These are phyloP conservation scores for Amoebophrya sp. DNA, from an alignment of 169 alveolate species.

Conservation along the genomic window DNA sequence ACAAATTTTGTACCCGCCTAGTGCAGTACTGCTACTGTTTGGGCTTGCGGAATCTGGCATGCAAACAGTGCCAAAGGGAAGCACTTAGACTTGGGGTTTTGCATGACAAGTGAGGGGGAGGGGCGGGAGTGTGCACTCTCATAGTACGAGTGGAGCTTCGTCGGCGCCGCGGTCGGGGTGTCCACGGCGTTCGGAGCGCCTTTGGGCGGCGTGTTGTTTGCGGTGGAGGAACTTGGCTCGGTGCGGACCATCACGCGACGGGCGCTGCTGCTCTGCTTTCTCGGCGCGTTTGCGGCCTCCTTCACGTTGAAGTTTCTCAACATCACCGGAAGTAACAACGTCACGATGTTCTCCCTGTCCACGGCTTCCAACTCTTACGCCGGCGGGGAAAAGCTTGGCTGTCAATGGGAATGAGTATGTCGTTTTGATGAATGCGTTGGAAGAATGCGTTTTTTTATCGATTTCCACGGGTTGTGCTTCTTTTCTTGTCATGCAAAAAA, in stretches of 20 bases:
- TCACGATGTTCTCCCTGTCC: slow-evolving; percentile 39
- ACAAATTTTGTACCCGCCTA: too few relatives aligned
- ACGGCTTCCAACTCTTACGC: slow-evolving; percentile 33
- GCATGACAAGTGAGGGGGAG: too few relatives aligned
- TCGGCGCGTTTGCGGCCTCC: slow-evolving; percentile 31
- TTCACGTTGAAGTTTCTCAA: neutral
- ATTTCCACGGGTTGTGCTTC: too few relatives aligned
- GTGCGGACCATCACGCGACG: slow-evolving; percentile 34
- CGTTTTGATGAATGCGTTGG: too few relatives aligned
- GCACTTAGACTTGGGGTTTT: too few relatives aligned
- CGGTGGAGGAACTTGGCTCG: slow-evolving; percentile 51
- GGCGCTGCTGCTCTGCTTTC: slow-evolving; percentile 38
- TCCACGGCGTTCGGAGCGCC: slow-evolving; percentile 62
- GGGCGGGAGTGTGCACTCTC: too few relatives aligned
- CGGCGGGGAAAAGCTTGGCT: neutral
- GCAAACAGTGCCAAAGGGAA: too few relatives aligned
- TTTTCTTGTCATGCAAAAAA: too few relatives aligned
- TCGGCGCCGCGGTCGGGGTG: slow-evolving; percentile 61
- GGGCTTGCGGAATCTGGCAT: too few relatives aligned
- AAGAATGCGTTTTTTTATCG: too few relatives aligned
- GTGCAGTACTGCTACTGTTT: too few relatives aligned
- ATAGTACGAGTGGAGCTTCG: slow-evolving; percentile 41
- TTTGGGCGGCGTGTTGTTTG: slow-evolving; percentile 59
- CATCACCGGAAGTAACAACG: neutral
- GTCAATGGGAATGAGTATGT: too few relatives aligned